Evolutionary conservation across 2,329 filamentous ascomycete species (phyloP).

Genomic region (Didymella lethalis): DNA sequence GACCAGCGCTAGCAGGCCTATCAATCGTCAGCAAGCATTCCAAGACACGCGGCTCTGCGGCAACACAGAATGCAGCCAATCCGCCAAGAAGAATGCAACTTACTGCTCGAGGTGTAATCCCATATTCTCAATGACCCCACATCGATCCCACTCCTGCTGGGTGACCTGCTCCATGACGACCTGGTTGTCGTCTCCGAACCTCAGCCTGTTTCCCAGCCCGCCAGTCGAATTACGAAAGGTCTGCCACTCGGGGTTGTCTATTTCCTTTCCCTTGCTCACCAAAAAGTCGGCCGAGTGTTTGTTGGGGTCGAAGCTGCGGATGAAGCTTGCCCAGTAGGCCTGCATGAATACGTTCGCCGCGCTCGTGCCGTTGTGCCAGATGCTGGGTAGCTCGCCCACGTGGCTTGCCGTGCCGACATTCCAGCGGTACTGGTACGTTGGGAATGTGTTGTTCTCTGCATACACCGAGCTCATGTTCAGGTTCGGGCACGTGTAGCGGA

Average conservation of each 20-base stretch:
- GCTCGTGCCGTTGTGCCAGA: slow-evolving; percentile 50
- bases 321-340: slow-evolving; percentile 58
- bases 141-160: slow-evolving; percentile 32
- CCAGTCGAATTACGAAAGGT: slow-evolving; percentile 18
- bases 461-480: slow-evolving; percentile 52
- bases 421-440: slow-evolving; percentile 59
- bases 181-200: slow-evolving; percentile 38
- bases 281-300: slow-evolving; percentile 40
- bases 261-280: slow-evolving; percentile 21
- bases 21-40: slow-evolving; percentile 6
- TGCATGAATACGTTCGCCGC: slow-evolving; percentile 44
- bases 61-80: neutral
- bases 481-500: slow-evolving; percentile 59
- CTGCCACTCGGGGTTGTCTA: slow-evolving; percentile 41
- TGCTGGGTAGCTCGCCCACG: slow-evolving; percentile 48
- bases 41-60: slow-evolving; percentile 4
- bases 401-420: slow-evolving; percentile 54
- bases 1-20: slow-evolving; percentile 11
- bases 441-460: slow-evolving; percentile 35
- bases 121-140: slow-evolving; percentile 36
- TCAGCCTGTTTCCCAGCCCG: slow-evolving; percentile 29
- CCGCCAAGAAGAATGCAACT: slow-evolving; percentile 22
- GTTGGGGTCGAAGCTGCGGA: slow-evolving; percentile 52
- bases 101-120: slow-evolving; percentile 43
- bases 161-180: slow-evolving; percentile 43